Percentiles rank a stretch among this genome's conserved stretches.
Conservation (phyloP, 345 rosid species). For the Acer negundo region DNA sequence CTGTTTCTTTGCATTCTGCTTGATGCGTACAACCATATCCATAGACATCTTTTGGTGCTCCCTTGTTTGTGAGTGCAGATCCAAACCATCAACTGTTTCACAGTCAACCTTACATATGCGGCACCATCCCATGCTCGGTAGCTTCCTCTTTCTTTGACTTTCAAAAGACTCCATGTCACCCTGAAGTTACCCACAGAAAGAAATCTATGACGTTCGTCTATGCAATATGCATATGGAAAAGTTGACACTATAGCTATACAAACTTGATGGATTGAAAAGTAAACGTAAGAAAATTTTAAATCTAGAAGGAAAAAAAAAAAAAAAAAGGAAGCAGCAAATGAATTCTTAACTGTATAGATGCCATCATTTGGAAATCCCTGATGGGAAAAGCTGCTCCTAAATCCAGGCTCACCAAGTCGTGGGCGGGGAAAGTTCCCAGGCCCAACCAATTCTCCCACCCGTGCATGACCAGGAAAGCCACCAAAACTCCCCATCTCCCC, state of each 20-base stretch:
- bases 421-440: slow-evolving; percentile 40
- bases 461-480: slow-evolving; percentile 39
- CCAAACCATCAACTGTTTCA: slow-evolving; percentile 71
- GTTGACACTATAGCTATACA: neutral
- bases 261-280: neutral
- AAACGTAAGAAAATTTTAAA: neutral
- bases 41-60: slow-evolving; percentile 73
- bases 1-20: slow-evolving; percentile 72
- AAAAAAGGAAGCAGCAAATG: slow-evolving; percentile 5
- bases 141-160: slow-evolving; percentile 54
- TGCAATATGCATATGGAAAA: neutral
- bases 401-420: slow-evolving; percentile 64
- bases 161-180: slow-evolving; percentile 52
- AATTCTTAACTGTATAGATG: slow-evolving; percentile 51
- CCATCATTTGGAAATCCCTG: slow-evolving; percentile 49
- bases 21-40: slow-evolving; percentile 63
- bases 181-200: slow-evolving; percentile 33
- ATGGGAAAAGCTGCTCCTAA: slow-evolving; percentile 52
- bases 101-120: slow-evolving; percentile 80
- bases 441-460: slow-evolving; percentile 45
- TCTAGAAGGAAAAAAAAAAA: neutral
- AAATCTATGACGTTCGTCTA: neutral
- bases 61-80: slow-evolving; percentile 70
- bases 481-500: slow-evolving; percentile 41
- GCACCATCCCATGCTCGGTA: slow-evolving; percentile 69